Evolutionary conservation across 2,329 filamentous ascomycete species (phyloP).

Genomic region (Nemania abortiva): DNA sequence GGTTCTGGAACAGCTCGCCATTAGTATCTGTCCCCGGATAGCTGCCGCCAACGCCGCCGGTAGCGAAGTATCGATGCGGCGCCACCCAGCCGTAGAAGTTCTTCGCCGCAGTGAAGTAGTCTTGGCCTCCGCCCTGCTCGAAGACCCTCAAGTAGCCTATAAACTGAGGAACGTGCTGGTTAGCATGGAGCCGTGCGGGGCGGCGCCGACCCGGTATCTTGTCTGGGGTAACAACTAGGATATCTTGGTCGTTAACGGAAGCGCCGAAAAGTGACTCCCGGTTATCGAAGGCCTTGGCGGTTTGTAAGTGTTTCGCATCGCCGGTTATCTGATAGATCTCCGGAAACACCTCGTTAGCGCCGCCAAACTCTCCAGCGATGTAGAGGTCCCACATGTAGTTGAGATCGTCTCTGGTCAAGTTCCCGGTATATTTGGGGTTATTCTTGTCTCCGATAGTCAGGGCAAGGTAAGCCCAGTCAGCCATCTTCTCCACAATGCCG

Average conservation of each 20-base stretch:
- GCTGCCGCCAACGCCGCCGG: slow-evolving; percentile 49
- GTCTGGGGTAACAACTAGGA: slow-evolving; percentile 47
- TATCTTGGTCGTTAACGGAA: slow-evolving; percentile 48
- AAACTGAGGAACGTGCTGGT: slow-evolving; percentile 52
- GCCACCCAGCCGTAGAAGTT: slow-evolving; percentile 53
- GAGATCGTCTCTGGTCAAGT: slow-evolving; percentile 50
- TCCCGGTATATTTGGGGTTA: slow-evolving; percentile 49
- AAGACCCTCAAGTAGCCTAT: slow-evolving; percentile 50
- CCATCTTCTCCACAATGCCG: slow-evolving; percentile 49
- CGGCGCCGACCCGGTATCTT: slow-evolving; percentile 50
- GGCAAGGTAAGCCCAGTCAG: slow-evolving; percentile 52
- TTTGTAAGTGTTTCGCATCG: slow-evolving; percentile 47
- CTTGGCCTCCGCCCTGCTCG: slow-evolving; percentile 48
- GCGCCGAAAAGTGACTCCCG: slow-evolving; percentile 50
- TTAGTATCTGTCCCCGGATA: slow-evolving; percentile 51
- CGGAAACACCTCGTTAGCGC: slow-evolving; percentile 51
- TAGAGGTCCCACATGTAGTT: slow-evolving; percentile 54
- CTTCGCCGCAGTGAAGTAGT: slow-evolving; percentile 50
- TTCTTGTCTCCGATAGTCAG: slow-evolving; percentile 52
- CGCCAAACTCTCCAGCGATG: slow-evolving; percentile 51
- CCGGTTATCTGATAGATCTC: slow-evolving; percentile 52
- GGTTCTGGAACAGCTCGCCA: slow-evolving; percentile 52
- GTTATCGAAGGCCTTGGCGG: slow-evolving; percentile 52
- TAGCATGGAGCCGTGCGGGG: slow-evolving; percentile 49
- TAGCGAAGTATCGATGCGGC: slow-evolving; percentile 50